Evolutionary conservation across 352 stramenopile species (phyloP), one percentile per base, ranked within the genome.

Genomic region (Phytophthora cryptogea): DNA sequence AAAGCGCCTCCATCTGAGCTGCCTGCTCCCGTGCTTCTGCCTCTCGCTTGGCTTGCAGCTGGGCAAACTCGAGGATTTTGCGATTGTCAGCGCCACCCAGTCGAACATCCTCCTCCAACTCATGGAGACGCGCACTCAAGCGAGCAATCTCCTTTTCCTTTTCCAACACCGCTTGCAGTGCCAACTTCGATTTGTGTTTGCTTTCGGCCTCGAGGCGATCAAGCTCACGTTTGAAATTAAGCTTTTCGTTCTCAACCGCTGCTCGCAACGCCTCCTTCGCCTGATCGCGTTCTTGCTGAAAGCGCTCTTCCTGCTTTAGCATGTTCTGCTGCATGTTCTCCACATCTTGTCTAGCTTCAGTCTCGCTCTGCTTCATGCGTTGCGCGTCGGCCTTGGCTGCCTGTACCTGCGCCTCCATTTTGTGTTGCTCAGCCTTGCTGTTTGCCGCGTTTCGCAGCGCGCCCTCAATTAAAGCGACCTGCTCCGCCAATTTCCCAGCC

Each of bases 181-280:
- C 88, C n/a, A 94, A 63, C 59, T 92, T 94, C 4, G 86, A 94
- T 71, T 94, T 95, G 50, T 91, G 74, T 40, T 90, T 94, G 35
- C 80, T 90, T 20, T 94, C 86, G 5, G 67, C 72, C 51, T 93
- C 84, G 0, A 95, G 71, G 9, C 80, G 80, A 39, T 86, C 82
- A 0, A 91, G 37, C 14, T 95, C 76, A 13, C 70, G 69, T 35
- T 73, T 60, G 48, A 86, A 84, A 8, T 55, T 54, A 0, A 88
- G 35, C 11, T 71, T 57, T 35, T 80, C 66, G 35, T 68, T 64
- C 13, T 78, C 68, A 5, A 84, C 74, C 8, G 88, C 81, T 9
- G 59, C 40, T 26, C 69, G 70, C 4, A 91, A 39, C 8, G 57
- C 30, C 31, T 66, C 48, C 33, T 72, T 64, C 6, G 73, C 59